Base-by-base conservation (phyloP, 495 filamentous ascomycete species). In the Penicillium dipodomyicola region DNA sequence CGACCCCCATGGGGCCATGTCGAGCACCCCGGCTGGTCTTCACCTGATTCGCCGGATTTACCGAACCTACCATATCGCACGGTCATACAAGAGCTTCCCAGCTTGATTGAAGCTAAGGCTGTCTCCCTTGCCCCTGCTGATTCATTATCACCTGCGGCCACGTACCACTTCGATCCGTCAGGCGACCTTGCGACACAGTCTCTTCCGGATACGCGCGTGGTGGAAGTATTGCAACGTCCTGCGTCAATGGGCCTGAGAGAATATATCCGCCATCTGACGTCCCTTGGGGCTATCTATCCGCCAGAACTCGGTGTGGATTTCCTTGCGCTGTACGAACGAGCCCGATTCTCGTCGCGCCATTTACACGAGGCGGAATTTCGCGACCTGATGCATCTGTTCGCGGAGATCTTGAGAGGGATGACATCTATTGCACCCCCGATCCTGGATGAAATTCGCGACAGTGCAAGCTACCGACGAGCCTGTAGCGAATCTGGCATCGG, bases 101-200 rank as follows among this genome's bases (percentile, higher is more conserved):
- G 96, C 64, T 78, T 98, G 22, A 91, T 98, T 55, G 94, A 98
- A 71, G 92, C 91, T 0, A 92, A 92, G 72, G 94, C 92, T 7
- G 85, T 94, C 12, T 88, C 91, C 1, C 78, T 94, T 39, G 90
- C 90, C 2, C 89, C 89, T 1, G 71, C 79, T 0, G 87, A 92
- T 59, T 76, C 78, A 4, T 54, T 74, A 10, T 59, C 62, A 5
- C 33, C 61, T 4, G 43, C 56, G 4, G 27, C 60, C 5, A 49
- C 32, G 4, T 27, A 63, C 54, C 72, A 74, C 5, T 81, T 77
- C 50, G 60, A 58, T 12, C 52, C 72, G 10, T 61, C 76, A 3
- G 42, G 57, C 11, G 47, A 59, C 12, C 46, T 46, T 19, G 55
- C 44, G 9, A 70, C 64, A 7, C 54, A 64, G 10, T 62, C 71